Evolutionary conservation across 1,284 basidiomycete genomes (phyloP), one percentile per base, ranked within the genome.

Genomic region (Pseudozyma hubeiensis): DNA sequence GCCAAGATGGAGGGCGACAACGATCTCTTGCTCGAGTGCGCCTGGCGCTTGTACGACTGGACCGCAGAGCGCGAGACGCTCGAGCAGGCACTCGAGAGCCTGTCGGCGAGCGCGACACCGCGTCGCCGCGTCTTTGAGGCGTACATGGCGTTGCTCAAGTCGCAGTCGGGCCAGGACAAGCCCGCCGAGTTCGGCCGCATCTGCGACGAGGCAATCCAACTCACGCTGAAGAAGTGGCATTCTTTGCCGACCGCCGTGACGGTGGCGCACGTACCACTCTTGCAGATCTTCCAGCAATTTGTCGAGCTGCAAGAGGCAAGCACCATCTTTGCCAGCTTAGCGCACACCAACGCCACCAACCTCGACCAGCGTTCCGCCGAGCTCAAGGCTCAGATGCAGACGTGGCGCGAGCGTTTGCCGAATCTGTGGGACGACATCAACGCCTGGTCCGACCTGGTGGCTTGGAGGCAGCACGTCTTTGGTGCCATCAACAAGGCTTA

Each of bases 221-320:
- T 99, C 17, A 91, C 96, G 9, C 89, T 99, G 40, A 91, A 93
- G 52, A 99, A 98, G 88, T 99, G 97, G 97, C 90, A 92, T 63
- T 90, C 90, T 52, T 87, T 99, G 14, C 97, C 97, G 2, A 86
- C 89, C 8, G 89, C 92, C 33, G 89, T 99, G 57, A 96, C 94
- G 1, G 88, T 91, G 37, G 94, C 95, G 2, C 97, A 99, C 84
- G 89, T 99, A 8, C 96, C 97, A 1, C 87, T 99, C 33, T 87
- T 99, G 33, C 95, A 98, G 84, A 92, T 97, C 85, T 99, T 99
- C 88, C 97, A 99, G 86, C 97, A 99, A 84, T 96, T 97, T 75
- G 95, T 99, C 46, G 97, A 99, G 85, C 88, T 99, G 19, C 93
- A 95, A 82, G 97, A 99, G 86, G 95, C 97, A 5, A 80, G 78